A percentile compares a stretch with the other conserved stretches of the same genome.
Evolutionary conservation across 495 filamentous ascomycete species (phyloP).

Genomic region (Chaetomidium leptoderma): DNA sequence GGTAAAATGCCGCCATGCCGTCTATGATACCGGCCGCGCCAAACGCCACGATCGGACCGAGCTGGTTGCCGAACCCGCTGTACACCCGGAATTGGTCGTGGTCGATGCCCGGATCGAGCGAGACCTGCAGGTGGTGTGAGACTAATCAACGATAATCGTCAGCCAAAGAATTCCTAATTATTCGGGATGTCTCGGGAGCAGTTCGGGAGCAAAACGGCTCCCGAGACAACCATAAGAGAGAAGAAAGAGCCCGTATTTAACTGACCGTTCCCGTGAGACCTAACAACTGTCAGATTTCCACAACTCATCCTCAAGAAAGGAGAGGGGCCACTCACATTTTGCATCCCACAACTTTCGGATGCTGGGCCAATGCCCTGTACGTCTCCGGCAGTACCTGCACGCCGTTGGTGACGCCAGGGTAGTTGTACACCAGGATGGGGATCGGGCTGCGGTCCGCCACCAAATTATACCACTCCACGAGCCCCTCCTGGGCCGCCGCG

Average conservation of each 20-base stretch:
- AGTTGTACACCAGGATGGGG: constrained; percentile 60
- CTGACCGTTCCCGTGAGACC: too few species aligned
- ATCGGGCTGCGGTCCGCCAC: constrained; percentile 53
- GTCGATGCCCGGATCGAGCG: constrained; percentile 46
- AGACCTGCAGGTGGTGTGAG: constrained; percentile 57
- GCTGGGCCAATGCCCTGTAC: constrained; percentile 49
- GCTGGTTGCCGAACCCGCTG: constrained; percentile 62
- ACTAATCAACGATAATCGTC: constrained; percentile 25
- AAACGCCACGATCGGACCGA: constrained; percentile 55
- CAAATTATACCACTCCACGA: constrained; percentile 51
- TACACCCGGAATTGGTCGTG: constrained; percentile 55
- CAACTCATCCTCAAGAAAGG: not conserved
- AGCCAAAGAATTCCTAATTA: too few species aligned
- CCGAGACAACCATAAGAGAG: too few species aligned
- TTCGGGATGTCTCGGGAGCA: too few species aligned
- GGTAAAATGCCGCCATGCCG: constrained; percentile 59
- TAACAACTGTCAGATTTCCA: not conserved
- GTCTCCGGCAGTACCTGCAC: constrained; percentile 52
- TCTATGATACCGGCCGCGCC: constrained; percentile 62
- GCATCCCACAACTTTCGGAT: constrained; percentile 61
- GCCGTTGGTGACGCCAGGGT: constrained; percentile 61
- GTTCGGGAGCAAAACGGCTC: too few species aligned
- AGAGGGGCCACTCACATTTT: constrained; percentile 45
- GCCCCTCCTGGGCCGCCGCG: constrained; percentile 43
- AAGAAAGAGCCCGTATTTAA: too few species aligned